Percentiles rank a stretch among this genome's conserved stretches.
phyloP scores from a whole-genome alignment of 2,329 filamentous ascomycete genomes.

The Fusarium nodosum region DNA sequence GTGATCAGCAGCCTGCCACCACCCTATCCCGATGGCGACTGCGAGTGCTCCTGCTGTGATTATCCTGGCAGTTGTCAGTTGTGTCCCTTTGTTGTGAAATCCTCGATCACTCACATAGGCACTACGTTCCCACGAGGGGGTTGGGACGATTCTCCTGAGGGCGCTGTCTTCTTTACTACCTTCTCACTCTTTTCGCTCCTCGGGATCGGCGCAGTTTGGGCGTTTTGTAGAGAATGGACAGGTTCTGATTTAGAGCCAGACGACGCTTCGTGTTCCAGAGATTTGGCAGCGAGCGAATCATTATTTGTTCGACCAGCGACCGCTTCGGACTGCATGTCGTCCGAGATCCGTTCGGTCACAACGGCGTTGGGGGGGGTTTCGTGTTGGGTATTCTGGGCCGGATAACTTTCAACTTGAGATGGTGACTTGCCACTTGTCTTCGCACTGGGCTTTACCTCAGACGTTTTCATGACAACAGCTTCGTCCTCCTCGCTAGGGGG shows the following conservation, averaged over 20 bases:
- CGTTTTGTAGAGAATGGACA: constrained; percentile 4
- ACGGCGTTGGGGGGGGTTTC: constrained; percentile 5
- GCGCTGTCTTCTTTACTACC: constrained; percentile 3
- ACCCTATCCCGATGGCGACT: constrained; percentile 47
- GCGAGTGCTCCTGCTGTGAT: constrained; percentile 47
- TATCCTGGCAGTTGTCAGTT: constrained; percentile 40
- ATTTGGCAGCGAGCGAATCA: constrained; percentile 6
- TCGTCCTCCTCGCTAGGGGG: constrained; percentile 58
- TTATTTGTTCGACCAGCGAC: constrained; percentile 6
- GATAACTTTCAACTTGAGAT: constrained; percentile 37
- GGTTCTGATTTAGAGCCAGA: background rate
- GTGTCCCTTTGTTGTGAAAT: background rate
- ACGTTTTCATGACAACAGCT: constrained; percentile 54
- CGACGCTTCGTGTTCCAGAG: constrained; percentile 4
- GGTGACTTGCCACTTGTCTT: constrained; percentile 26
- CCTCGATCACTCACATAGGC: constrained; percentile 37
- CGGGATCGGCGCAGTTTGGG: background rate
- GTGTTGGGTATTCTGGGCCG: constrained; percentile 18
- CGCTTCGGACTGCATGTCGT: constrained; percentile 6
- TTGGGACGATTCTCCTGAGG: constrained; percentile 22
- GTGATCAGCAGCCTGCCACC: constrained; percentile 45
- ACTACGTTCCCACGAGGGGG: constrained; percentile 30
- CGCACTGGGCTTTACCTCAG: constrained; percentile 36
- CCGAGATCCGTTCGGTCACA: constrained; percentile 4
- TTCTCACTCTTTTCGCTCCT: constrained; percentile 15